These are phyloP conservation scores for Aspergillus nidulans DNA, from an alignment of 495 filamentous ascomycete genomes.

Conservation along the genomic window DNA sequence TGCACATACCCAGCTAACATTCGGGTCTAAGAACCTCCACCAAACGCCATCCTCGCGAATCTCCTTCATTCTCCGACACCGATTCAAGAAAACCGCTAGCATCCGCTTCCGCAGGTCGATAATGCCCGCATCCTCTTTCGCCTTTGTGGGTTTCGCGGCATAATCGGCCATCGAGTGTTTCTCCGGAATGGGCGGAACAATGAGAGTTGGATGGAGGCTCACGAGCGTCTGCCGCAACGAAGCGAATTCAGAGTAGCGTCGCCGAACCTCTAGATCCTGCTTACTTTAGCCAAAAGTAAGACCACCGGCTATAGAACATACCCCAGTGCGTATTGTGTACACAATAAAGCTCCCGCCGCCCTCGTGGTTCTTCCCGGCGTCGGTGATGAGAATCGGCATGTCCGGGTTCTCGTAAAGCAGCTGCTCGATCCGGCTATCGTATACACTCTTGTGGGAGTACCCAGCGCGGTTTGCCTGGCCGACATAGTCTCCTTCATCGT, in stretches of 20 bases:
- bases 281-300: background rate
- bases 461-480: slow-evolving; percentile 34
- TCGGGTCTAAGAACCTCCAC: slow-evolving; percentile 96
- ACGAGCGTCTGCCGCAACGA: slow-evolving; percentile 84
- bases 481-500: slow-evolving; percentile 45
- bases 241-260: slow-evolving; percentile 96
- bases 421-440: slow-evolving; percentile 93
- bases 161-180: slow-evolving; percentile 99
- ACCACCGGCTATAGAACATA: slow-evolving; percentile 39
- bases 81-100: slow-evolving; percentile 89
- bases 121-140: slow-evolving; percentile 93
- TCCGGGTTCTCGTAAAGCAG: slow-evolving; percentile 93
- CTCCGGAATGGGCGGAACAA: slow-evolving; percentile 95
- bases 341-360: slow-evolving; percentile 88
- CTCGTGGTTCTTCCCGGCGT: slow-evolving; percentile 93
- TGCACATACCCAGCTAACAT: slow-evolving; percentile 86
- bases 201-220: slow-evolving; percentile 85
- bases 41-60: slow-evolving; percentile 91
- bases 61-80: slow-evolving; percentile 88
- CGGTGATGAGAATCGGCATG: slow-evolving; percentile 80
- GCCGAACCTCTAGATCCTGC: slow-evolving; percentile 89
- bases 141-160: slow-evolving; percentile 93
- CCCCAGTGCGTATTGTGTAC: slow-evolving; percentile 93
- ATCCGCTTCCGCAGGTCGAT: slow-evolving; percentile 96
- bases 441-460: slow-evolving; percentile 68